phyloP scores from a whole-genome alignment of 1,139 yeast genomes.

The Torulaspora pretoriensis region DNA sequence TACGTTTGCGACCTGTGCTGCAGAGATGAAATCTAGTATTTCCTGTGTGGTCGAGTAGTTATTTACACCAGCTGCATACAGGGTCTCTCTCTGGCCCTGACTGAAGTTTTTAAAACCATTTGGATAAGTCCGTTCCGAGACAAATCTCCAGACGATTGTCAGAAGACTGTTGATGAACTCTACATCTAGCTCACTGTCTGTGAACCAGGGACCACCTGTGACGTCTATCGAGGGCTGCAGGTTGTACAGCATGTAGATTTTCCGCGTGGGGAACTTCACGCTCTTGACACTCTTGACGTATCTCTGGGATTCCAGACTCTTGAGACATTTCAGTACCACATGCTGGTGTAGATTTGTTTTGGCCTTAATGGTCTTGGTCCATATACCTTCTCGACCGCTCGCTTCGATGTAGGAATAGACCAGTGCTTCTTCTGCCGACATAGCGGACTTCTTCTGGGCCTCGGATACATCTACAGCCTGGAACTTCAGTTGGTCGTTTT shows the following conservation, averaged over 20 bases:
- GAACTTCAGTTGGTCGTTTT: conserved; percentile 63
- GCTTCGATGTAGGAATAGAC: conserved; percentile 89
- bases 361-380: conserved; percentile 92
- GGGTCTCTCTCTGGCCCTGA: conserved; percentile 29
- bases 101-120: conserved; percentile 48
- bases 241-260: conserved; percentile 90
- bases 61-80: conserved; percentile 53
- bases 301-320: conserved; percentile 75
- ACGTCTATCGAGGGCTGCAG: conserved; percentile 92
- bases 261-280: conserved; percentile 93
- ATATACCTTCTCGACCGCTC: conserved; percentile 89
- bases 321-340: conserved; percentile 80
- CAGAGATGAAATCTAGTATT: conserved; percentile 70
- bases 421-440: conserved; percentile 87
- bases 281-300: conserved; percentile 86
- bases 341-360: conserved; percentile 91
- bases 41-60: conserved; percentile 67
- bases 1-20: conserved; percentile 73
- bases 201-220: conserved; percentile 99
- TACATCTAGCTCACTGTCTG: conserved; percentile 90
- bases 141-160: conserved; percentile 83
- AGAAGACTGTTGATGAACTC: conserved; percentile 85
- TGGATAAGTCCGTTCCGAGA: conserved; percentile 73
- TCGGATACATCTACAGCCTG: conserved; percentile 66
- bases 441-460: conserved; percentile 64